phyloP scores from a whole-genome alignment of 108 stramenopile species.

The Schizochytrium sp. region DNA sequence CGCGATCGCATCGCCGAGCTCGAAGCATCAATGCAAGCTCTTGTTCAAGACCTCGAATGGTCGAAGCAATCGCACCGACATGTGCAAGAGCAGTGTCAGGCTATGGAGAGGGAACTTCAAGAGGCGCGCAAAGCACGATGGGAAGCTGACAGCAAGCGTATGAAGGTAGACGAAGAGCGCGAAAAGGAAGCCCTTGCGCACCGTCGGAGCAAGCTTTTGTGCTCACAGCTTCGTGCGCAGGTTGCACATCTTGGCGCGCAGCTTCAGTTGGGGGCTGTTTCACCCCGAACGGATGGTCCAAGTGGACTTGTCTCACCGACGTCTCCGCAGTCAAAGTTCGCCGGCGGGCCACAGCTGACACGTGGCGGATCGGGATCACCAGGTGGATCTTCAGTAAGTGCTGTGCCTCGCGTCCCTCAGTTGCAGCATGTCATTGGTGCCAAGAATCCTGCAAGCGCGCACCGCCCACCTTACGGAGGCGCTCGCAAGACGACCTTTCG shows the following conservation, averaged over 20 bases:
- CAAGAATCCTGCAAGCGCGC: too few relatives aligned
- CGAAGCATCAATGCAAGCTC: not conserved
- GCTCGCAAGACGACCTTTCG: too few relatives aligned
- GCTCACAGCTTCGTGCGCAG: not conserved
- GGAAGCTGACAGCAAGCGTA: not conserved
- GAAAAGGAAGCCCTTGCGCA: not conserved
- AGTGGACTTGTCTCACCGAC: not conserved
- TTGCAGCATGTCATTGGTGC: not conserved
- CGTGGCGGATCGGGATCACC: not conserved
- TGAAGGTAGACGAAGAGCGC: not conserved
- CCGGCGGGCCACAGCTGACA: not conserved
- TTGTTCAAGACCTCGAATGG: not conserved
- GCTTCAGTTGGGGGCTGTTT: not conserved
- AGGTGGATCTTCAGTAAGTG: not conserved
- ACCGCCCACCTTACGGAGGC: too few relatives aligned
- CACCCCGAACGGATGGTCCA: not conserved
- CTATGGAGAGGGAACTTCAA: not conserved
- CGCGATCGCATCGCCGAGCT: not conserved
- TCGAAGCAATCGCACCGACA: not conserved
- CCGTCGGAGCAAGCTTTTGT: not conserved
- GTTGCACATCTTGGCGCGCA: not conserved
- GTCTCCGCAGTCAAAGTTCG: not conserved
- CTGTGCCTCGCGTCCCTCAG: not conserved
- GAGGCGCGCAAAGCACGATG: not conserved
- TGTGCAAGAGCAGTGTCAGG: not conserved